Base-by-base conservation (phyloP, 2,329 filamentous ascomycete species). In the Sarocladiaceae sp. region DNA sequence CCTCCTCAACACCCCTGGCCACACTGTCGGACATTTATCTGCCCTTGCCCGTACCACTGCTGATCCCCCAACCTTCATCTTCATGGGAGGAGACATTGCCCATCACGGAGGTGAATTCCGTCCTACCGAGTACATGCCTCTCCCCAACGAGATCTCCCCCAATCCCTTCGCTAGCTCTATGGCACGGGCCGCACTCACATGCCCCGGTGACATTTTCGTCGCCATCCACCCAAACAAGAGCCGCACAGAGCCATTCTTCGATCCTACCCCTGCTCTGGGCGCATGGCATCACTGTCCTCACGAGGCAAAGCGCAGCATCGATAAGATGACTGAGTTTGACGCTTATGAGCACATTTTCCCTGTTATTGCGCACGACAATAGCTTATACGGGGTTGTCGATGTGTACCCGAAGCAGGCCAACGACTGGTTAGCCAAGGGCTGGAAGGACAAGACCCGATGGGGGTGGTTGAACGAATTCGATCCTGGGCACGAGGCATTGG, bases 81-180 rank as follows among this genome's bases (percentile, higher is more conserved):
- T 75, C 10, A 60, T 74, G 52, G 72, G 71, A 0, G 74, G 66
- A 2, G 74, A 77, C 53, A 57, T 67, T n/a, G 73, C 67, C 12
- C 73, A 76, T 55, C 69, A 68, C 36, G 63, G 62, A 3, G 70
- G 71, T 18, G 60, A 64, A 31, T 60, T 72, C 13, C 59, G 71
- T 1, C 71, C 71, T 0, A 68, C 66, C 0, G 42, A 55, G 37
- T 63, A 66, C 53, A 52, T 66, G 0, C 66, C 67, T 1, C 44
- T 73, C 3, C 71, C 71, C 1, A 50, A 58, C 2, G 48, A 47
- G 1, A 65, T 68, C 28, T 60, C 63, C 31, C 49, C 48, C 12
- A 29, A 23, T 15, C 47, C 35, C n/a, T 12, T 53, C 20, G 15
- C 7, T 5, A 12, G 33, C 33, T n/a, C 33, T 5, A 6, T 36